A percentile compares a stretch with the other conserved stretches of the same genome.
Conservation (phyloP, 179 eudicot genomes). For the Heliamphora pulchella region DNA sequence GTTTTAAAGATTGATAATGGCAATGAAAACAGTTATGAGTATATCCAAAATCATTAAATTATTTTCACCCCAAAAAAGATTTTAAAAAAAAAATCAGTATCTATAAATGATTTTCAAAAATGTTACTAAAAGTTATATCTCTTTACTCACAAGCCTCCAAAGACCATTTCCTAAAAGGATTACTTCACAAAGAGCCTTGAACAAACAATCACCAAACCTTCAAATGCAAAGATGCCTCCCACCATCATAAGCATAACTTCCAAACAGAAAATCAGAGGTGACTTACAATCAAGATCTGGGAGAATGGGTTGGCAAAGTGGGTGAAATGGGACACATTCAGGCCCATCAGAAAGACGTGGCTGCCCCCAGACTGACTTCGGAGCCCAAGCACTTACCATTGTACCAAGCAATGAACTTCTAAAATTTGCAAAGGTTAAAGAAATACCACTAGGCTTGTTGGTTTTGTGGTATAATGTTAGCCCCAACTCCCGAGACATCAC, state of each 20-base stretch:
- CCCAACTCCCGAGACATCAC: not conserved
- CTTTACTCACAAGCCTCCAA: not conserved
- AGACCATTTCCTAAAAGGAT: not conserved
- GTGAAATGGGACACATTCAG: not conserved
- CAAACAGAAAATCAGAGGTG: constrained; percentile 2
- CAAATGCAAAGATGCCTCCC: not conserved
- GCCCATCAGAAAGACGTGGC: not conserved
- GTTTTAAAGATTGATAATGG: not conserved
- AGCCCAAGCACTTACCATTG: not conserved
- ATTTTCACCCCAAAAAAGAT: too few relatives aligned
- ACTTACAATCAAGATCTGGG: constrained; percentile 11
- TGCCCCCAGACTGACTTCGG: not conserved
- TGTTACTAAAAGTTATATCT: not conserved
- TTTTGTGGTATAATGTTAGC: constrained; percentile 1
- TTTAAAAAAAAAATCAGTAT: too few relatives aligned
- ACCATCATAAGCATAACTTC: not conserved
- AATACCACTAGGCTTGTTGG: not conserved
- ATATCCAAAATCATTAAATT: too few relatives aligned
- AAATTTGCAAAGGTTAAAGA: constrained; percentile 2
- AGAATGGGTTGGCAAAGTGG: not conserved
- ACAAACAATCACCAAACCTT: not conserved
- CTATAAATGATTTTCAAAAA: too few relatives aligned
- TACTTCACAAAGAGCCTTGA: not conserved
- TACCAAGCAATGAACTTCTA: not conserved
- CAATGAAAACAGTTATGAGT: not conserved